A percentile compares a stretch with the other conserved stretches of the same genome.
These are phyloP conservation scores for Hymenoscyphus occultus DNA, from an alignment of 2,329 filamentous ascomycete species.

Conservation along the genomic window DNA sequence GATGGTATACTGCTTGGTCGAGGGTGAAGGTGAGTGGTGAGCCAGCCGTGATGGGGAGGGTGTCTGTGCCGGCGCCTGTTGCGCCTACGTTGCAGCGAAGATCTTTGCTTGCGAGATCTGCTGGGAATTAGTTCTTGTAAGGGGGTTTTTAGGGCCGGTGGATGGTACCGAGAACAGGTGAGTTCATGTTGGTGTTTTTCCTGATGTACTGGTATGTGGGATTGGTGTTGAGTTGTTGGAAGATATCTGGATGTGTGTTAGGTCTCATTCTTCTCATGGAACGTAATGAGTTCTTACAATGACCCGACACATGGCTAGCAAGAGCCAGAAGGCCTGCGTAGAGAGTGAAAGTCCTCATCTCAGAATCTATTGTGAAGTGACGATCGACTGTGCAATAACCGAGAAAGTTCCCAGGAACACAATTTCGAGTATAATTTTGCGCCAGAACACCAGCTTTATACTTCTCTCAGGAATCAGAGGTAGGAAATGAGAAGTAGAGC, in stretches of 20 bases:
- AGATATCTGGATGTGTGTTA: conserved; percentile 17
- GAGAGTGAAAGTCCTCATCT: conserved; percentile 23
- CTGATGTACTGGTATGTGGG: conserved; percentile 49
- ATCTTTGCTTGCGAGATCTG: conserved; percentile 47
- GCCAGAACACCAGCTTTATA: neutral
- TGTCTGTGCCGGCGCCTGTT: conserved; percentile 12
- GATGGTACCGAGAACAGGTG: conserved; percentile 41
- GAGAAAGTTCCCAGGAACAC: neutral
- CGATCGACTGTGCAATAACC: neutral
- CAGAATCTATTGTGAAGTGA: conserved; percentile 8
- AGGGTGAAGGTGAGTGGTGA: conserved; percentile 44
- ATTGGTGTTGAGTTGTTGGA: conserved; percentile 21
- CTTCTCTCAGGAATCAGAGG: neutral
- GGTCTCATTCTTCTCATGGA: neutral
- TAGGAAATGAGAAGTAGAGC: neutral
- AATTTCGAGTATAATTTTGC: neutral
- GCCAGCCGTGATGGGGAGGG: conserved; percentile 34
- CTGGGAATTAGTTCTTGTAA: neutral
- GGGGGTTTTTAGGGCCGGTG: neutral
- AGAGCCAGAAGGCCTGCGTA: conserved; percentile 19
- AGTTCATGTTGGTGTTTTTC: conserved; percentile 42
- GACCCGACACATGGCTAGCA: conserved; percentile 23
- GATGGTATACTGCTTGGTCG: conserved; percentile 37
- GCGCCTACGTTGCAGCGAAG: conserved; percentile 44
- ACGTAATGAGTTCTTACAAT: conserved; percentile 20